Evolutionary conservation across 306 rosid species (phyloP).

Genomic region (Betula pendula): DNA sequence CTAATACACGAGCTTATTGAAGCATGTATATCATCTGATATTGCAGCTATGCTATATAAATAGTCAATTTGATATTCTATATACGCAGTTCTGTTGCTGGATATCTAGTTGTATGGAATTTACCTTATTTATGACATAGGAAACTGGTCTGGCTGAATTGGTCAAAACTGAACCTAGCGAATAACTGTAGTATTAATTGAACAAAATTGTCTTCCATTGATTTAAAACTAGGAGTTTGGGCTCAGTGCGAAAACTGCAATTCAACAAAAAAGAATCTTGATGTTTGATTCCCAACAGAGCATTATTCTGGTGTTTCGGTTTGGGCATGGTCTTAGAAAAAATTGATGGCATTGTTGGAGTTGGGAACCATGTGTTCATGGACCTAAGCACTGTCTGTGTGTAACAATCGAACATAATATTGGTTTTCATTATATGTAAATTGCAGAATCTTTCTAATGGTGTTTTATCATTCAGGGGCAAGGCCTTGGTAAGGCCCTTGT

Average conservation of each 20-base stretch:
- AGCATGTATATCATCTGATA: constrained; percentile 8
- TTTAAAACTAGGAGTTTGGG: constrained; percentile 5
- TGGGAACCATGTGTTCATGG: constrained; percentile 9
- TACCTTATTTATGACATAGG: not conserved
- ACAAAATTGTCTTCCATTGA: constrained; percentile 11
- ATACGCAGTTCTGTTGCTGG: constrained; percentile 12
- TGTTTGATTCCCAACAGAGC: constrained; percentile 12
- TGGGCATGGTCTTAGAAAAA: not conserved
- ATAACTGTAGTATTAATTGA: constrained; percentile 1
- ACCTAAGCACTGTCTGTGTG: constrained; percentile 5
- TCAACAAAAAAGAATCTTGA: constrained; percentile 7
- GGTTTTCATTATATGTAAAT: constrained; percentile 11
- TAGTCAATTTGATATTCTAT: not conserved
- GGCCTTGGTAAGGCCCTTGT: constrained; percentile 95
- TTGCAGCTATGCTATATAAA: constrained; percentile 8
- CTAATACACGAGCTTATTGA: not conserved
- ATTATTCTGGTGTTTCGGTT: not conserved
- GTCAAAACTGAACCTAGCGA: not conserved
- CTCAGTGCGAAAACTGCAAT: constrained; percentile 1
- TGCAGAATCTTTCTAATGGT: constrained; percentile 24
- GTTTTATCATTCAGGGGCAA: constrained; percentile 67
- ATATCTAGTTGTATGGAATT: not conserved
- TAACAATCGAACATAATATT: constrained; percentile 11
- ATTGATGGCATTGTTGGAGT: constrained; percentile 7
- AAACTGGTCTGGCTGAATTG: constrained; percentile 14